These are phyloP conservation scores for Pholiota molesta DNA, from an alignment of 768 basidiomycete genomes.

Conservation along the genomic window DNA sequence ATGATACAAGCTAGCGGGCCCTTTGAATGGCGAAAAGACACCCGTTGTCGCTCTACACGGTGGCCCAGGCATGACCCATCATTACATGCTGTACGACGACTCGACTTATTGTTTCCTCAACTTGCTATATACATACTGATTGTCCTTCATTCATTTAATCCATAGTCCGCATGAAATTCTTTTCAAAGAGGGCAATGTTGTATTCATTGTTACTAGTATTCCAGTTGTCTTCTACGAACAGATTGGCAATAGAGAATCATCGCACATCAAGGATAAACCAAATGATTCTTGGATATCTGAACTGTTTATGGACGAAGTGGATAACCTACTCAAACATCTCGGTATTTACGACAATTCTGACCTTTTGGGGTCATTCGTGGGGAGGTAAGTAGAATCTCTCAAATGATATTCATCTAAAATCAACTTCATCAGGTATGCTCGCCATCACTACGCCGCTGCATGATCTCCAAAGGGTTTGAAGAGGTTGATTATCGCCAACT, in stretches of 20 bases:
- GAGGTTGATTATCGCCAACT: slow-evolving; percentile 34
- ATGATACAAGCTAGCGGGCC: slow-evolving; percentile 48
- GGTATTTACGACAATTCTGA: slow-evolving; percentile 41
- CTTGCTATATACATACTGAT: neutral
- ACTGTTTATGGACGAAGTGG: slow-evolving; percentile 29
- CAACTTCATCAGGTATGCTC: slow-evolving; percentile 43
- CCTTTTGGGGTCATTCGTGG: slow-evolving; percentile 32
- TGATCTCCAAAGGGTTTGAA: slow-evolving; percentile 23
- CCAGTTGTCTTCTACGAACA: slow-evolving; percentile 57
- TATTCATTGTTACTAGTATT: slow-evolving; percentile 6
- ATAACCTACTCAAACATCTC: slow-evolving; percentile 1
- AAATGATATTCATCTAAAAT: too few relatives aligned
- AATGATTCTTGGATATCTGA: slow-evolving; percentile 48
- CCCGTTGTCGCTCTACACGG: slow-evolving; percentile 54
- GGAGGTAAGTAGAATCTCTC: too few relatives aligned
- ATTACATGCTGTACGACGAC: slow-evolving; percentile 47
- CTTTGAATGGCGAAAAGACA: slow-evolving; percentile 27
- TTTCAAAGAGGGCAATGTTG: neutral
- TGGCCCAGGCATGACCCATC: slow-evolving; percentile 49
- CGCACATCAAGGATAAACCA: slow-evolving; percentile 43
- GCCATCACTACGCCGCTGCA: slow-evolving; percentile 31
- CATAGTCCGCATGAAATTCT: neutral
- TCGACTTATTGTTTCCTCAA: slow-evolving; percentile 31
- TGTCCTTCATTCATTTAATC: neutral
- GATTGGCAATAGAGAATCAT: slow-evolving; percentile 49